Evolutionary conservation across 2,329 filamentous ascomycete genomes (phyloP).

Genomic region (Erysiphe pulchra): DNA sequence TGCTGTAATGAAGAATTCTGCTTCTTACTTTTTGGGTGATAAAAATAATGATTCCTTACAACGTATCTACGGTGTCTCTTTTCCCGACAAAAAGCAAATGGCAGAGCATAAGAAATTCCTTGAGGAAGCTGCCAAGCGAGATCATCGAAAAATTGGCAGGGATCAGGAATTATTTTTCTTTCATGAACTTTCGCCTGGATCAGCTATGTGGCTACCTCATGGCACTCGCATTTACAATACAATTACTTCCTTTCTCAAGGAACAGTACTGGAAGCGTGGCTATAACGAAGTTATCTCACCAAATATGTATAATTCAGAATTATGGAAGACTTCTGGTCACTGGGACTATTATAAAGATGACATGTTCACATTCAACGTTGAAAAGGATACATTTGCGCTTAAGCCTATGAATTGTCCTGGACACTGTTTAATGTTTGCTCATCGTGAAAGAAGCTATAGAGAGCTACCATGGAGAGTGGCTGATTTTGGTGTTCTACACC

Average conservation of each 20-base stretch:
- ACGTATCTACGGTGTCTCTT: constrained; percentile 88
- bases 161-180: constrained; percentile 98
- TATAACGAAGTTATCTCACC: constrained; percentile 91
- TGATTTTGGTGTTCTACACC: constrained; percentile 85
- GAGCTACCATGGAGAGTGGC: constrained; percentile 81
- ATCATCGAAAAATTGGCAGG: constrained; percentile 78
- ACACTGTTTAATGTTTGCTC: constrained; percentile 69
- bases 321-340: constrained; percentile 91
- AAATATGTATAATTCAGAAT: constrained; percentile 80
- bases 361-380: constrained; percentile 69
- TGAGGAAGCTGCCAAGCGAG: constrained; percentile 92
- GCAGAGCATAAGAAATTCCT: constrained; percentile 84
- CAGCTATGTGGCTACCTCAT: constrained; percentile 76
- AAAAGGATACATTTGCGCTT: constrained; percentile 64
- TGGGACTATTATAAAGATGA: constrained; percentile 88
- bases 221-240: constrained; percentile 87
- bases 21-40: constrained; percentile 82
- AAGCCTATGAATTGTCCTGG: constrained; percentile 99
- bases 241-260: constrained; percentile 52
- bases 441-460: constrained; percentile 63
- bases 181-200: constrained; percentile 77
- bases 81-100: constrained; percentile 87
- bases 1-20: constrained; percentile 57
- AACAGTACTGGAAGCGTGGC: constrained; percentile 77
- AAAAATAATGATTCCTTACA: constrained; percentile 86